A percentile compares a stretch with the other conserved stretches of the same genome.
Conservation (phyloP, 768 basidiomycete genomes). For the Mycena haematopus region DNA sequence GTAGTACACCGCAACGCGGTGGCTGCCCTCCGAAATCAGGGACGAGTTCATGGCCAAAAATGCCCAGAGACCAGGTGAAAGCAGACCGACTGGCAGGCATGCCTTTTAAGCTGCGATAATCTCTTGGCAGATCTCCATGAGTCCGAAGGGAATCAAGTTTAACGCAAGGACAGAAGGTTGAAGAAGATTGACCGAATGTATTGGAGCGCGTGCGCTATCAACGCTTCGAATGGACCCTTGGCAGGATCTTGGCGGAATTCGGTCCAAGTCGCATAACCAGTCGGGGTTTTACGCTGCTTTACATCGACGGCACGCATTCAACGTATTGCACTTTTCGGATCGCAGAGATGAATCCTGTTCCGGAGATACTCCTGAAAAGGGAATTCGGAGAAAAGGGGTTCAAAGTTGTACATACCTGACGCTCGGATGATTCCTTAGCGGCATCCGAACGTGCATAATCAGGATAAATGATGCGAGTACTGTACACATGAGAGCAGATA, state of each 20-base stretch:
- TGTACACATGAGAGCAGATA: constrained; percentile 27
- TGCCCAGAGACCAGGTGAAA: neutral
- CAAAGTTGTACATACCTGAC: neutral
- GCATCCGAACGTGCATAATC: constrained; percentile 1
- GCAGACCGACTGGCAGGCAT: neutral
- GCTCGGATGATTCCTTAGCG: neutral
- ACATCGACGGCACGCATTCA: too few species aligned
- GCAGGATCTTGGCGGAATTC: constrained; percentile 11
- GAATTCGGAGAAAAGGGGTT: constrained; percentile 3
- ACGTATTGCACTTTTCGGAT: neutral
- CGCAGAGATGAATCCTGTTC: constrained; percentile 1
- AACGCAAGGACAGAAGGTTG: constrained; percentile 1
- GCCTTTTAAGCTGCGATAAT: constrained; percentile 10
- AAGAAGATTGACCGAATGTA: neutral
- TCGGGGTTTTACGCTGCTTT: neutral
- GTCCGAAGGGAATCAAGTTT: neutral
- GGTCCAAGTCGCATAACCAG: constrained; percentile 7
- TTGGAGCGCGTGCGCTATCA: constrained; percentile 12
- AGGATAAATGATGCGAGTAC: constrained; percentile 20
- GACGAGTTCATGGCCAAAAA: constrained; percentile 19
- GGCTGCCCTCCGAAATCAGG: constrained; percentile 15
- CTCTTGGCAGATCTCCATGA: constrained; percentile 20
- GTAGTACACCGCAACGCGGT: constrained; percentile 36
- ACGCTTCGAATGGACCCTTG: constrained; percentile 9
- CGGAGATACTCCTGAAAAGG: constrained; percentile 18